These are phyloP conservation scores for Daldinia sp. DNA, from an alignment of 2,329 filamentous ascomycete species.

Conservation along the genomic window DNA sequence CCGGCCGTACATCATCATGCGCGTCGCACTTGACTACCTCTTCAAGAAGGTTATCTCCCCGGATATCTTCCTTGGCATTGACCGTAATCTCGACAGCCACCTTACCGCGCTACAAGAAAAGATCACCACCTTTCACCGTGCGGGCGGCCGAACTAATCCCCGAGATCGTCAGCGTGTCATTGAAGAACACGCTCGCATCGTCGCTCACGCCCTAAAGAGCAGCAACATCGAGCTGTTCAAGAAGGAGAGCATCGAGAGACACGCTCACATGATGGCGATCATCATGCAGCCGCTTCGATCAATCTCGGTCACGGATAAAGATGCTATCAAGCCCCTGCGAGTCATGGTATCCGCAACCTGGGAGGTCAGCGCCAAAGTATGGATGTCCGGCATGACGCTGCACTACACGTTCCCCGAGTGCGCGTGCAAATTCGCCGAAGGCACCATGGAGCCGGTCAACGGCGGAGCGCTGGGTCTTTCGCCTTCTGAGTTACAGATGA, in stretches of 20 bases:
- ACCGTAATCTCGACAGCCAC: slow-evolving; percentile 45
- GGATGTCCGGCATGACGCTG: slow-evolving; percentile 50
- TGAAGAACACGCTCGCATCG: slow-evolving; percentile 50
- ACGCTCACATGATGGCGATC: slow-evolving; percentile 41
- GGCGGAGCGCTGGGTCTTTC: slow-evolving; percentile 32
- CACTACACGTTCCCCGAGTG: slow-evolving; percentile 51
- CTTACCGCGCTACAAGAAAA: slow-evolving; percentile 47
- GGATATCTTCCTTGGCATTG: slow-evolving; percentile 49
- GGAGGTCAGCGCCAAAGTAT: slow-evolving; percentile 49
- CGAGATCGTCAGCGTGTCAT: slow-evolving; percentile 47
- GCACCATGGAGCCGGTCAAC: slow-evolving; percentile 50
- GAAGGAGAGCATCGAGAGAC: slow-evolving; percentile 38
- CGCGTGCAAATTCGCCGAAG: slow-evolving; percentile 44
- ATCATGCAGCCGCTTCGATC: slow-evolving; percentile 49
- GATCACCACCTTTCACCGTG: slow-evolving; percentile 36
- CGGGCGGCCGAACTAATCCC: not conserved
- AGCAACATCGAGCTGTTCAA: slow-evolving; percentile 38
- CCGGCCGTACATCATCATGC: slow-evolving; percentile 49
- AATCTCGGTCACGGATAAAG: slow-evolving; percentile 32
- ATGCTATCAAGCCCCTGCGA: slow-evolving; percentile 38
- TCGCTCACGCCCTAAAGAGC: slow-evolving; percentile 41
- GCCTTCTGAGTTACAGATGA: slow-evolving; percentile 42
- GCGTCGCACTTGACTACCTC: slow-evolving; percentile 49
- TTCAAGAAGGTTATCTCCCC: slow-evolving; percentile 49
- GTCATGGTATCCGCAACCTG: slow-evolving; percentile 46